These are phyloP conservation scores for Fusarium humuli DNA, from an alignment of 2,329 filamentous ascomycete species.

Conservation along the genomic window DNA sequence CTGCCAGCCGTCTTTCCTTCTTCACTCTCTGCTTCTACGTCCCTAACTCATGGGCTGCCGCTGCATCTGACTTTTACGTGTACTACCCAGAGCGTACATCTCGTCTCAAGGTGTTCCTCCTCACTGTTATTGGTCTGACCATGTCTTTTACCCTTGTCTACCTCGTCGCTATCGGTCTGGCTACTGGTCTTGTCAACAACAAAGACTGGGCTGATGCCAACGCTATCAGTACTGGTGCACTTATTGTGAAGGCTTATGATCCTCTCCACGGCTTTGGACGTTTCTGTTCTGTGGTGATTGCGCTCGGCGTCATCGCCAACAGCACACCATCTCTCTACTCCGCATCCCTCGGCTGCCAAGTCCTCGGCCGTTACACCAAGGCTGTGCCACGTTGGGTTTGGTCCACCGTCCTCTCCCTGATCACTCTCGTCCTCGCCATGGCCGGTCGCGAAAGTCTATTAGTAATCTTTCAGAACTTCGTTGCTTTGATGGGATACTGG, in stretches of 20 bases:
- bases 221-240: conserved; percentile 64
- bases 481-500: conserved; percentile 67
- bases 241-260: conserved; percentile 66
- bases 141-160: conserved; percentile 73
- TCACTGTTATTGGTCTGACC: conserved; percentile 76
- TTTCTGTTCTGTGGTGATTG: conserved; percentile 67
- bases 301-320: conserved; percentile 67
- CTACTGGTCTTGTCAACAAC: conserved; percentile 62
- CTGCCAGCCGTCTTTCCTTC: conserved; percentile 69
- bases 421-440: conserved; percentile 68
- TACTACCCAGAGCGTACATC: conserved; percentile 76
- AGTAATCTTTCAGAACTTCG: conserved; percentile 64
- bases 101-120: conserved; percentile 72
- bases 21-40: conserved; percentile 74
- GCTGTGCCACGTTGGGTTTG: conserved; percentile 66
- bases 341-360: conserved; percentile 69
- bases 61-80: conserved; percentile 82
- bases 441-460: conserved; percentile 66
- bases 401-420: conserved; percentile 63
- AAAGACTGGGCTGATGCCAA: conserved; percentile 65
- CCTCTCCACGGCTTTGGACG: conserved; percentile 67
- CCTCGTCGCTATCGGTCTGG: conserved; percentile 67
- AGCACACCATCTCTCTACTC: conserved; percentile 67
- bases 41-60: conserved; percentile 71
- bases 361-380: conserved; percentile 65